phyloP scores from a whole-genome alignment of 352 stramenopile genomes.

The Phytophthora hybrid region DNA sequence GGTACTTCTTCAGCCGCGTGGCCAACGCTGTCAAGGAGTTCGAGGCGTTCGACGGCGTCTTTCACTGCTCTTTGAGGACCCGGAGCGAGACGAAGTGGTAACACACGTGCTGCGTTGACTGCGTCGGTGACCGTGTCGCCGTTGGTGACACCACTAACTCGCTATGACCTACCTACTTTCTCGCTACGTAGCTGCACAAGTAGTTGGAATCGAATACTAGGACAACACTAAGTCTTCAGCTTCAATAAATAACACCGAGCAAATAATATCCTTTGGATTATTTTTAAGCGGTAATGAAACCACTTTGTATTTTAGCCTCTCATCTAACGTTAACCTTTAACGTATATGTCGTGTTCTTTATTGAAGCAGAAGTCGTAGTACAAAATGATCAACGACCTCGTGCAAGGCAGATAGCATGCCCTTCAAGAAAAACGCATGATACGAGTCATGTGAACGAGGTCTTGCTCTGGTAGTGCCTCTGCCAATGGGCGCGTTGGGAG shows the following conservation, averaged over 20 bases:
- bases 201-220: neutral
- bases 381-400: neutral
- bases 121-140: conserved; percentile 6
- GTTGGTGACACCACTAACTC: neutral
- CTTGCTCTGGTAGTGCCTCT: neutral
- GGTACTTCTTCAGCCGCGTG: conserved; percentile 45
- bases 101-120: conserved; percentile 25
- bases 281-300: too few relatives aligned
- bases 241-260: too few relatives aligned
- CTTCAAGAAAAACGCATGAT: neutral
- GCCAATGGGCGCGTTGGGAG: too few relatives aligned
- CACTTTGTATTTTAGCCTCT: too few relatives aligned
- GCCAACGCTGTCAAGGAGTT: conserved; percentile 56
- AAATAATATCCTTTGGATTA: too few relatives aligned
- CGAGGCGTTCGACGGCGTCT: conserved; percentile 55
- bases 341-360: too few relatives aligned
- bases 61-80: conserved; percentile 61
- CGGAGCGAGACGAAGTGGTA: conserved; percentile 40
- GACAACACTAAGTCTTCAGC: neutral
- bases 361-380: too few relatives aligned
- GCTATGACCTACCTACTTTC: neutral
- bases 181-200: neutral
- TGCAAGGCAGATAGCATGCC: neutral
- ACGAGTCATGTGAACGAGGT: neutral
- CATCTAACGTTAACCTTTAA: too few relatives aligned